These are phyloP conservation scores for Pezicula neosporulosa DNA, from an alignment of 2,329 filamentous ascomycete genomes.

Conservation along the genomic window DNA sequence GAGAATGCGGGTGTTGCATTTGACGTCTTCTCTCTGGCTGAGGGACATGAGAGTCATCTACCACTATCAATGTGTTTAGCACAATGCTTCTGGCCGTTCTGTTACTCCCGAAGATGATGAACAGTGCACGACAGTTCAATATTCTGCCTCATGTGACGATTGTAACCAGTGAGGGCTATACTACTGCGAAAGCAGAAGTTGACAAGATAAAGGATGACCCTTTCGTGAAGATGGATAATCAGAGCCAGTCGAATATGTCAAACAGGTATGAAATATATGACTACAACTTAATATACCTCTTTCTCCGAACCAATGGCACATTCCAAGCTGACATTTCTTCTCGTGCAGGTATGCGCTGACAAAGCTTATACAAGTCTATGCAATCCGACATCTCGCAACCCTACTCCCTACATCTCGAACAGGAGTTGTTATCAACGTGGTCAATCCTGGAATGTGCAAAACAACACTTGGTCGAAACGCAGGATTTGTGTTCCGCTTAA, in stretches of 20 bases:
- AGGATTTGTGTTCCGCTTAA: constrained; percentile 5
- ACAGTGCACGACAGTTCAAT: constrained; percentile 13
- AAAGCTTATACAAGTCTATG: constrained; percentile 10
- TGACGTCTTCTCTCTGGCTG: constrained; percentile 1
- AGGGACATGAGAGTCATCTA: constrained; percentile 16
- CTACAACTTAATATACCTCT: no score
- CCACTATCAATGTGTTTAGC: constrained; percentile 25
- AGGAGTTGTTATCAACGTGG: constrained; percentile 23
- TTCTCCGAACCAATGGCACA: no score
- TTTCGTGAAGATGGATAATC: constrained; percentile 14
- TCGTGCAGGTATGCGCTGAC: not conserved
- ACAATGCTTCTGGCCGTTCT: constrained; percentile 24
- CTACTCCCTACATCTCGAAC: constrained; percentile 17
- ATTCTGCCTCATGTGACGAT: constrained; percentile 18
- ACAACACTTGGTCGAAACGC: constrained; percentile 23
- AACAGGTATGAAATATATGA: no score
- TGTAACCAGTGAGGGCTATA: constrained; percentile 14
- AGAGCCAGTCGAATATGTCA: not conserved
- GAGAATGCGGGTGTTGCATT: constrained; percentile 28
- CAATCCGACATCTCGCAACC: constrained; percentile 19
- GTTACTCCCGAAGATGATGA: constrained; percentile 22
- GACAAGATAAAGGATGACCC: constrained; percentile 18
- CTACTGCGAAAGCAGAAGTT: constrained; percentile 11
- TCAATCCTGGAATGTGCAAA: constrained; percentile 28
- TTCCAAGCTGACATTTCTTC: no score